Base-by-base conservation (phyloP, 2,329 filamentous ascomycete species). In the Apiospora marii region DNA sequence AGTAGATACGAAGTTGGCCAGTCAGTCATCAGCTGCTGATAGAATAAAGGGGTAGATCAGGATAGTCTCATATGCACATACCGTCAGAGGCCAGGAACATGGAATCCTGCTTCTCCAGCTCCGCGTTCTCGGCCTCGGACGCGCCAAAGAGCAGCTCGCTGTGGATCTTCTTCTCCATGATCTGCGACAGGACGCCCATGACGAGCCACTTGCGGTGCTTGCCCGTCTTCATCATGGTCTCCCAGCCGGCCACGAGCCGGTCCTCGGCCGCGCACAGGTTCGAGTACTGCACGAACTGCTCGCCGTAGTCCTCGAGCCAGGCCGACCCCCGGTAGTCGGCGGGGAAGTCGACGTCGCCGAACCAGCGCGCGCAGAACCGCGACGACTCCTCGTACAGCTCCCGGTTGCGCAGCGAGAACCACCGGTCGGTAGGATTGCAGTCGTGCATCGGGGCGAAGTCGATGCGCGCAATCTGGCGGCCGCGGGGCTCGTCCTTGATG, bases 91-190 rank as follows among this genome's bases (percentile, higher is more conserved):
- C n/a, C 14, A 82, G 19, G 69, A 77, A 81, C n/a, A 74, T 74
- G 37, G 72, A 16, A 70, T 85, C 83, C 43, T 80, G 76, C 14
- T 76, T 74, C 2, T 77, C 72, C 30, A 86, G 75, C 69, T 80
- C 78, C 0, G 71, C 43, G 67, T 74, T 74, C 72, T 79, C 77
- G 1, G n/a, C 3, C 4, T 76, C n/a, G 1, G 73, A 74, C 5
- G 80, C 83, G 43, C 85, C 84, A 72, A 85, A 85, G 0, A 86
- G 74, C 53, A 85, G 75, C 51, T 80, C 78, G 49, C 79, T 79
- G 71, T 83, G 84, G 41, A 85, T 82, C 24, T 79, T 78, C 73
- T 78, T 80, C 73, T 85, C 80, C 69, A 86, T 76, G 53, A 83
- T 75, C 76, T 82, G 82, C 3, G 78, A 78, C 13, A 86, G 68